Conservation (phyloP, 2,329 filamentous ascomycete species). For the Dichotomopilus funicola region DNA sequence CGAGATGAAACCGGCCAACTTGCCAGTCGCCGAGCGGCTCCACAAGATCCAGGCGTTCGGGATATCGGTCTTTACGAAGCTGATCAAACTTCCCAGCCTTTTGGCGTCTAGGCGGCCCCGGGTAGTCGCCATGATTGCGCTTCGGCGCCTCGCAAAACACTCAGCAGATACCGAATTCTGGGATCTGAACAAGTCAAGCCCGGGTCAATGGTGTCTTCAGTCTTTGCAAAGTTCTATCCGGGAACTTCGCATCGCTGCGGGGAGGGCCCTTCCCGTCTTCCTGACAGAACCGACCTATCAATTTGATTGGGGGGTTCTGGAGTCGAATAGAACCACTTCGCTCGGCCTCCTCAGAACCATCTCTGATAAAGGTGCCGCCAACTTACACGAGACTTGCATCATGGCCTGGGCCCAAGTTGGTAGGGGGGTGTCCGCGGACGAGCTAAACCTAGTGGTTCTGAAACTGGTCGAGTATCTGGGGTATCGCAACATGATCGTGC, state of each 20-base stretch:
- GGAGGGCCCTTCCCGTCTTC: constrained; percentile 46
- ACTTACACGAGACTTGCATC: constrained; percentile 76
- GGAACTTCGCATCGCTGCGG: constrained; percentile 77
- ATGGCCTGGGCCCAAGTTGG: constrained; percentile 82
- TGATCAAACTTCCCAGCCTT: constrained; percentile 43
- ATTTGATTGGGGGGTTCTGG: constrained; percentile 38
- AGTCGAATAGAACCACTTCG: constrained; percentile 61
- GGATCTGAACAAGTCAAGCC: constrained; percentile 58
- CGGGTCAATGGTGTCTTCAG: constrained; percentile 76
- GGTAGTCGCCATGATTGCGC: constrained; percentile 62
- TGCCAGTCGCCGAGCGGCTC: not conserved
- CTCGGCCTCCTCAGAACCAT: constrained; percentile 66
- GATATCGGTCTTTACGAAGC: constrained; percentile 36
- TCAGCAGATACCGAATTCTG: constrained; percentile 52
- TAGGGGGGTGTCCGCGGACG: constrained; percentile 67
- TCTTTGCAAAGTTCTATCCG: constrained; percentile 77
- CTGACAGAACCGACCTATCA: constrained; percentile 45
- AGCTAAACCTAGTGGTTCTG: constrained; percentile 79
- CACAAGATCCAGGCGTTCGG: constrained; percentile 2
- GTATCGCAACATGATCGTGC: constrained; percentile 71
- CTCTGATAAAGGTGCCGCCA: constrained; percentile 59
- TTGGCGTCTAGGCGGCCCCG: constrained; percentile 53
- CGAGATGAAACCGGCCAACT: not conserved
- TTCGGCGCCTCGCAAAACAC: constrained; percentile 65
- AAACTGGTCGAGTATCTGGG: constrained; percentile 83